Conservation (phyloP, 1,284 basidiomycete genomes). For the Prillingera fragicola region DNA sequence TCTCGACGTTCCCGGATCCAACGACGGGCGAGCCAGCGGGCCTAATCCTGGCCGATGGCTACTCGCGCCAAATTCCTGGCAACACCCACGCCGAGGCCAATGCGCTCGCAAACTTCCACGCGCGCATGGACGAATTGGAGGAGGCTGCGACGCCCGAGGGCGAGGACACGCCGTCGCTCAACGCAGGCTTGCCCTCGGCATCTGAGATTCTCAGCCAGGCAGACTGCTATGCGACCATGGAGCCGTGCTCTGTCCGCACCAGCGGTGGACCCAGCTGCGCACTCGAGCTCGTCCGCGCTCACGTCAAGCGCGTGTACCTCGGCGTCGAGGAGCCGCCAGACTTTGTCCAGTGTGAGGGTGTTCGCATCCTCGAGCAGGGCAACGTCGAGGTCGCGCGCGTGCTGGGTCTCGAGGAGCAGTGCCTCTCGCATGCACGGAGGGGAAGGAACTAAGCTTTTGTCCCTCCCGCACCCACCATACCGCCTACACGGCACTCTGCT, state of each 20-base stretch:
- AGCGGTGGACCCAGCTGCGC: constrained; percentile 84
- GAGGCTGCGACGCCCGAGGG: neutral
- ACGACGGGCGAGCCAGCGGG: constrained; percentile 18
- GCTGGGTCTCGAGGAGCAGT: constrained; percentile 60
- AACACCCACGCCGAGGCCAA: constrained; percentile 99
- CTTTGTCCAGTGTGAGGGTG: constrained; percentile 90
- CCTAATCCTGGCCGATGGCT: constrained; percentile 70
- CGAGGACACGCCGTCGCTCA: constrained; percentile 42
- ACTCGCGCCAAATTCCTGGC: constrained; percentile 84
- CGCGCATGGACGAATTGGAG: constrained; percentile 10
- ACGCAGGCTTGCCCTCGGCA: constrained; percentile 6
- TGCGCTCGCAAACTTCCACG: constrained; percentile 69
- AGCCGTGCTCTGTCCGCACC: constrained; percentile 87
- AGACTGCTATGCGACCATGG: constrained; percentile 83
- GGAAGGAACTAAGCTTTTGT: constrained; percentile 32
- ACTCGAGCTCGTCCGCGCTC: constrained; percentile 70
- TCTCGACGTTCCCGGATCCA: constrained; percentile 25
- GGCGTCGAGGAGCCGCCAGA: constrained; percentile 91
- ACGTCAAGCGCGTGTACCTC: constrained; percentile 72
- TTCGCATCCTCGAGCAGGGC: constrained; percentile 64
- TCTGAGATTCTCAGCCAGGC: constrained; percentile 21
- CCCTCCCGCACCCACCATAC: too few species aligned
- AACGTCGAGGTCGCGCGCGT: constrained; percentile 74
- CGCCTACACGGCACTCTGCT: too few species aligned
- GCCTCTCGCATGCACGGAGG: constrained; percentile 66